These are phyloP conservation scores for Debaryomyces nepalensis DNA, from an alignment of 1,139 yeast species.

Conservation along the genomic window DNA sequence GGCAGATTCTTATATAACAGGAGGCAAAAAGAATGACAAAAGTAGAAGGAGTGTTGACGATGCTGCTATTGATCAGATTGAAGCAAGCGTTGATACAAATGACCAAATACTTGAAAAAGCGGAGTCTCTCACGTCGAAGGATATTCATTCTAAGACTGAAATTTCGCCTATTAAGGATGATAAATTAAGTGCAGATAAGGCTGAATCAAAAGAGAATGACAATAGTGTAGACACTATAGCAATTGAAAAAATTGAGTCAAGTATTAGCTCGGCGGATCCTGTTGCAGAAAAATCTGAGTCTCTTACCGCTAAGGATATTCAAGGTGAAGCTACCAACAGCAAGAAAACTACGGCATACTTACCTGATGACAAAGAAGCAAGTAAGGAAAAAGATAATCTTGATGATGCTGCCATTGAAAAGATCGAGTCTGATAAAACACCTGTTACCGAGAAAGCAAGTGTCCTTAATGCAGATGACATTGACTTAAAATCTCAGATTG, in stretches of 20 bases:
- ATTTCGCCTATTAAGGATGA: no score
- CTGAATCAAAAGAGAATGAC: background rate
- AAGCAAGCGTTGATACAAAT: background rate
- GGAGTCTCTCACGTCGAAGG: background rate
- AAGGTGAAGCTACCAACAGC: no score
- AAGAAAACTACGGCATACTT: no score
- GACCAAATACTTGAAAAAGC: background rate
- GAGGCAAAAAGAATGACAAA: background rate
- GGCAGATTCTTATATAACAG: background rate
- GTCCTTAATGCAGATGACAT: background rate
- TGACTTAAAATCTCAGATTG: background rate
- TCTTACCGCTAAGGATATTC: background rate
- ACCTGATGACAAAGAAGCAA: no score
- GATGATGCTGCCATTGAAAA: constrained; percentile 18
- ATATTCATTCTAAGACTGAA: background rate
- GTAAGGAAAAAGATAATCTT: constrained; percentile 11
- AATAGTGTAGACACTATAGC: background rate
- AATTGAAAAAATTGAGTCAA: background rate
- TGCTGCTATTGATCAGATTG: constrained; percentile 18
- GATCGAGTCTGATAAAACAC: constrained; percentile 3
- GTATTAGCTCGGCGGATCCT: background rate
- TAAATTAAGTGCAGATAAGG: background rate
- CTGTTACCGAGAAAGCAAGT: background rate
- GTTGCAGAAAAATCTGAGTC: background rate
- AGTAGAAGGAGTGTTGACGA: background rate